Evolutionary conservation across 129 eudicot species (phyloP).

Genomic region (Centrapalus pauciflorus): DNA sequence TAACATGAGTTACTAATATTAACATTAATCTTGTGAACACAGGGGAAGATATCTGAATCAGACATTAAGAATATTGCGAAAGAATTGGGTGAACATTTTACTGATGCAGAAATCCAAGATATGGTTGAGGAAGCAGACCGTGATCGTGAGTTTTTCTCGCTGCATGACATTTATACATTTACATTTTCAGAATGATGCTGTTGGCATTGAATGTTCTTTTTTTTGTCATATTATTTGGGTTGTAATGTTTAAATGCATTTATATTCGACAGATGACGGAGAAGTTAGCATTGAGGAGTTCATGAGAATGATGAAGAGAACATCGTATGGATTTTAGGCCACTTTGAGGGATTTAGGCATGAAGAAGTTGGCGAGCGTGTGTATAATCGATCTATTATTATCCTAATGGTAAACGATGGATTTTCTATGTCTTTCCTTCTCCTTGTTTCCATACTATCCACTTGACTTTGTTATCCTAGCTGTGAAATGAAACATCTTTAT

Average conservation of each 20-base stretch:
- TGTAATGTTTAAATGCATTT: background rate
- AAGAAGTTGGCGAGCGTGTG: background rate
- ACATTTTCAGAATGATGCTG: background rate
- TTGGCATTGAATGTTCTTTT: no score
- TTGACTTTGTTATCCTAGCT: background rate
- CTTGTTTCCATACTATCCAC: background rate
- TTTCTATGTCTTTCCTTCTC: background rate
- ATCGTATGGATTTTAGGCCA: conserved; percentile 52
- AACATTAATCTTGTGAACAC: background rate
- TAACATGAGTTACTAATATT: conserved; percentile 1
- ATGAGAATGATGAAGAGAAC: conserved; percentile 95
- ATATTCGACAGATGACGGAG: conserved; percentile 66
- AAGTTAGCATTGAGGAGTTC: conserved; percentile 76
- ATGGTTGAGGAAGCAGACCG: conserved; percentile 96
- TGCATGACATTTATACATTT: background rate
- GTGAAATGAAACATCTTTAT: no score
- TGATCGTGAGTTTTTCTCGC: conserved; percentile 52
- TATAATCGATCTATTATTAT: conserved; percentile 3
- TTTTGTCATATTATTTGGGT: background rate
- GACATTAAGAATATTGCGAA: conserved; percentile 78
- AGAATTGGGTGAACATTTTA: conserved; percentile 78
- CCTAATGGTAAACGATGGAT: background rate
- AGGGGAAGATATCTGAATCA: conserved; percentile 78
- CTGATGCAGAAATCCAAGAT: conserved; percentile 65
- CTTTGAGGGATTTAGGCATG: background rate